phyloP scores from a whole-genome alignment of 2,329 filamentous ascomycete genomes.

The Aspergillus carbonarius region DNA sequence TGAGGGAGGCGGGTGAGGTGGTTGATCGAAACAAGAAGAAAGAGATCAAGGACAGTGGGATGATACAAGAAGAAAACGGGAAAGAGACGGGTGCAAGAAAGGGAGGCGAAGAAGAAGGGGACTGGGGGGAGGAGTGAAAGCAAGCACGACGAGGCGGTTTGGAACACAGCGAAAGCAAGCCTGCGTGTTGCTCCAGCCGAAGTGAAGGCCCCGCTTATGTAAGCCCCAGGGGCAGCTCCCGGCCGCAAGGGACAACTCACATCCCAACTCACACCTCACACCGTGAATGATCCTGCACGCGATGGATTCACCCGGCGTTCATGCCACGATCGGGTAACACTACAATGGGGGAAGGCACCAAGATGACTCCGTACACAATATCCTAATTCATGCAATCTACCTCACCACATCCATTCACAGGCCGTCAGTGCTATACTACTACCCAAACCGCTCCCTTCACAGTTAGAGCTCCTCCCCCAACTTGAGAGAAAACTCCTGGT shows the following conservation, averaged over 20 bases:
- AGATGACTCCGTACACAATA: neutral
- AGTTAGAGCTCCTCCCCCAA: slow-evolving; percentile 19
- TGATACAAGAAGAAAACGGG: slow-evolving; percentile 9
- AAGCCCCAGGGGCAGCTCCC: slow-evolving; percentile 11
- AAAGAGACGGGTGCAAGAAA: slow-evolving; percentile 12
- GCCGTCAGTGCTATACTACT: neutral
- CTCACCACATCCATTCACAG: neutral
- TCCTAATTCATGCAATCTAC: neutral
- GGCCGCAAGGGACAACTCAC: slow-evolving; percentile 6
- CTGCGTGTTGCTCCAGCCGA: slow-evolving; percentile 4
- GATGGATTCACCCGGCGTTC: neutral
- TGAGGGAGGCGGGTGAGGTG: slow-evolving; percentile 24
- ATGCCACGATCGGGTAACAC: neutral
- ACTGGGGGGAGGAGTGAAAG: slow-evolving; percentile 17
- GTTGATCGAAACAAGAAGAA: slow-evolving; percentile 3
- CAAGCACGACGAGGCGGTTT: slow-evolving; percentile 13
- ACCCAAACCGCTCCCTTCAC: neutral
- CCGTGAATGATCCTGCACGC: no score
- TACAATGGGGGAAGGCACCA: neutral
- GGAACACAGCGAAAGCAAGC: slow-evolving; percentile 9
- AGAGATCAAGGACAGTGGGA: slow-evolving; percentile 1
- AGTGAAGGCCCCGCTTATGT: slow-evolving; percentile 18
- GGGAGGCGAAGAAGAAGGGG: slow-evolving; percentile 12
- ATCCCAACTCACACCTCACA: no score
- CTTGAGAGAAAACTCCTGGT: slow-evolving; percentile 1